These are phyloP conservation scores for Puccinia hordei DNA, from an alignment of 1,284 basidiomycete species.

Conservation along the genomic window DNA sequence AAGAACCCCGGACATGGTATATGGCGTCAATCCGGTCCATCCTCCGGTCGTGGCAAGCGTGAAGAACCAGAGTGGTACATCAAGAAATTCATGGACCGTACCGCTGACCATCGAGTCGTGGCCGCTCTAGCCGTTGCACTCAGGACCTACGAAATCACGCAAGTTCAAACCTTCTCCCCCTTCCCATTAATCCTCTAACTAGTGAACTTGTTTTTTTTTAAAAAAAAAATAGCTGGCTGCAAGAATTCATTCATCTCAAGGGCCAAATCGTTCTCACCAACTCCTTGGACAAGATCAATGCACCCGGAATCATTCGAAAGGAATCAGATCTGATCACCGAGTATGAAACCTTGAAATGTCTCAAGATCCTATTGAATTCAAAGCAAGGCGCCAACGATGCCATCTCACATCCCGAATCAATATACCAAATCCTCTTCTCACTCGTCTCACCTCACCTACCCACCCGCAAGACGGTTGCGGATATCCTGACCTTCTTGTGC, in stretches of 20 bases:
- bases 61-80: conserved; percentile 68
- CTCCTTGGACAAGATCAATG: conserved; percentile 73
- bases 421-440: conserved; percentile 79
- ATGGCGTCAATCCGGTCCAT: conserved; percentile 27
- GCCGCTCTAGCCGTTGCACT: conserved; percentile 76
- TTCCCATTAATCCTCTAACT: too few relatives aligned
- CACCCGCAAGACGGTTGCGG: conserved; percentile 77
- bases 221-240: conserved; percentile 72
- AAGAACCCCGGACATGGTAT: conserved; percentile 34
- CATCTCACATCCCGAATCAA: conserved; percentile 73
- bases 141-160: conserved; percentile 78
- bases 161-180: conserved; percentile 56
- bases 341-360: conserved; percentile 84
- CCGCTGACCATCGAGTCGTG: conserved; percentile 79
- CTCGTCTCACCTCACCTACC: conserved; percentile 80
- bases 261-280: conserved; percentile 84
- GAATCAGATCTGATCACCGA: conserved; percentile 74
- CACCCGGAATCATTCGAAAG: conserved; percentile 62
- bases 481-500: conserved; percentile 69
- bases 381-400: conserved; percentile 74
- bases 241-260: conserved; percentile 73
- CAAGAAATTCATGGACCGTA: conserved; percentile 81
- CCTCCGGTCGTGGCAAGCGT: conserved; percentile 52
- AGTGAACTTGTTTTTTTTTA: not conserved
- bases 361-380: conserved; percentile 80